Conservation (phyloP, 495 filamentous ascomycete species). For the Lineolata rhizophorae region DNA sequence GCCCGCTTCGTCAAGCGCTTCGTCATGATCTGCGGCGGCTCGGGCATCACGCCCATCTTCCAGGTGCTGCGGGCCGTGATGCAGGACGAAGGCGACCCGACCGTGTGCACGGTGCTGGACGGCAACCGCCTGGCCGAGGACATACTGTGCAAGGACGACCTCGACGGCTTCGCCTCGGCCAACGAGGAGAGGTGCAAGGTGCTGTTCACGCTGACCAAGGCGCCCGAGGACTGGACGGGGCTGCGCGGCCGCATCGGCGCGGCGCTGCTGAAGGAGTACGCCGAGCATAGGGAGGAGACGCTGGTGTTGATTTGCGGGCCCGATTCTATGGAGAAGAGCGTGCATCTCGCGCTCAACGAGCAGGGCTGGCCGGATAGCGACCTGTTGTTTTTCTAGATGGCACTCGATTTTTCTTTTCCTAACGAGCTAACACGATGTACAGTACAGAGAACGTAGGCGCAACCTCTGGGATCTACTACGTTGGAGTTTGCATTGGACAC, state of each 20-base stretch:
- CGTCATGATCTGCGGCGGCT: slow-evolving; percentile 78
- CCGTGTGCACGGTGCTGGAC: slow-evolving; percentile 49
- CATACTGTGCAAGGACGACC: slow-evolving; percentile 59
- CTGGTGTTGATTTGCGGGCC: slow-evolving; percentile 78
- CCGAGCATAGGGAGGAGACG: slow-evolving; percentile 25
- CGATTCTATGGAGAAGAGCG: slow-evolving; percentile 49
- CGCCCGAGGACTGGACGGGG: slow-evolving; percentile 43
- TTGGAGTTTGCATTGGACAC: too few relatives aligned
- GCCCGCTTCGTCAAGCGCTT: slow-evolving; percentile 41
- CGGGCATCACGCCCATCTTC: slow-evolving; percentile 80
- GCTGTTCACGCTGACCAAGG: slow-evolving; percentile 50
- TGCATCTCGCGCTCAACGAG: slow-evolving; percentile 34
- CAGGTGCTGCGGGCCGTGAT: slow-evolving; percentile 67
- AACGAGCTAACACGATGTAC: too few relatives aligned
- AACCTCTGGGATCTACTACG: too few relatives aligned
- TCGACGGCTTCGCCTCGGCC: slow-evolving; percentile 35
- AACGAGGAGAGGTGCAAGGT: slow-evolving; percentile 38
- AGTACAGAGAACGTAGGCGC: too few relatives aligned
- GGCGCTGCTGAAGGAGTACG: slow-evolving; percentile 39
- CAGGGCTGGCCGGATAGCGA: slow-evolving; percentile 65
- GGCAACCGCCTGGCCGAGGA: slow-evolving; percentile 67
- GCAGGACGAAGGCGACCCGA: slow-evolving; percentile 31
- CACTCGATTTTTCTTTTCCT: too few relatives aligned
- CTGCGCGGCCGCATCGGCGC: slow-evolving; percentile 43
- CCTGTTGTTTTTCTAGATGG: slow-evolving; percentile 61